Base-by-base conservation (phyloP, 1,284 basidiomycete species). In the Leccinum fuscescens region DNA sequence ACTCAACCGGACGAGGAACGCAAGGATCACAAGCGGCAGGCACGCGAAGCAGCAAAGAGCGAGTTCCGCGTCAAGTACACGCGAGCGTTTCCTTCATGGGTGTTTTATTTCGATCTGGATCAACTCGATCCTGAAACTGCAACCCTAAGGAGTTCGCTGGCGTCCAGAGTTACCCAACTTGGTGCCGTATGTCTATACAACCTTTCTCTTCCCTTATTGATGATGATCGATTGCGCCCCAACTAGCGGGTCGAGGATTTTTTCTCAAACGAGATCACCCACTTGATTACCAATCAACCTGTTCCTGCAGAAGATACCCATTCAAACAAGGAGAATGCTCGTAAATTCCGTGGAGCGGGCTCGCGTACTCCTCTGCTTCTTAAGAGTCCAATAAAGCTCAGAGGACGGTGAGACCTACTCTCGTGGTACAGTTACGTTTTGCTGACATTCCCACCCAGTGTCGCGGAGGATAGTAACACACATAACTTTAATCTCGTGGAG, bases 241-340 rank as follows among this genome's bases (percentile, higher is more conserved):
- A 42, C 39, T 67, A 94, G 92, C 80, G 79, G 51, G 82, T 94
- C 63, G 92, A 94, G 62, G 86, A 89, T 66, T 96, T 96, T 81
- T 95, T 96, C 76, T 92, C 90, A 20, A 88, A 83, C 58, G 83
- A 87, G 52, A 86, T 95, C 49, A 94, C 93, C 0, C 95, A 98
- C 75, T 82, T 97, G 65, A 88, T 98, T 69, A 91, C 90, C 67
- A 81, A 90, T 74, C 78, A 82, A 64, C 66, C 81, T 56, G 66
- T 78, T 62, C 70, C 76, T 20, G 35, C 64, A 17, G 77, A 79
- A 15, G 74, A 78, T 54, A 62, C 72, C 27, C 65, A 70, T 51
- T 75, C 76, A 2, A 83, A 89, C 72, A 92, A 92, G 72, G 89
- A 91, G 74, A 91, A 91, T 69, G 69, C 75, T 33, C 71, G 75